Percentiles rank a stretch among this genome's conserved stretches.
Conservation (phyloP, 768 basidiomycete species). For the Tephrocybe sp. region DNA sequence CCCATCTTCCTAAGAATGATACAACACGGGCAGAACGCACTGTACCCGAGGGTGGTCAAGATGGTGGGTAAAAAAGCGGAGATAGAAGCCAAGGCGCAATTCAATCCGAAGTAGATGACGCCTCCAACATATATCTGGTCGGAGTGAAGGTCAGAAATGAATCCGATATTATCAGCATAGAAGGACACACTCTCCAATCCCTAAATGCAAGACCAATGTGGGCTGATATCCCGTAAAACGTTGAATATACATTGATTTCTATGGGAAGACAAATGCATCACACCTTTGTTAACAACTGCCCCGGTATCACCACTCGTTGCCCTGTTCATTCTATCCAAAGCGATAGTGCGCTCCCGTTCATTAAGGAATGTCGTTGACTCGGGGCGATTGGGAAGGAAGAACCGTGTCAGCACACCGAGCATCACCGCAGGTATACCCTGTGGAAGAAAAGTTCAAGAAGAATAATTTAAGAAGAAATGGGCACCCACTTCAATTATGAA, state of each 20-base stretch:
- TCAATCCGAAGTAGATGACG: constrained; percentile 75
- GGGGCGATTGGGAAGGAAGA: constrained; percentile 66
- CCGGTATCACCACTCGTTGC: constrained; percentile 65
- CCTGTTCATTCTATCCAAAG: constrained; percentile 65
- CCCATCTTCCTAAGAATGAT: neutral
- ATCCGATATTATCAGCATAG: neutral
- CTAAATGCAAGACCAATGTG: constrained; percentile 61
- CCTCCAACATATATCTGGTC: constrained; percentile 60
- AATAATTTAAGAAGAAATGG: neutral
- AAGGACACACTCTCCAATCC: constrained; percentile 63
- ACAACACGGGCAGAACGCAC: constrained; percentile 35
- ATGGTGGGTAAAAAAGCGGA: constrained; percentile 85
- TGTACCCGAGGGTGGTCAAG: constrained; percentile 67
- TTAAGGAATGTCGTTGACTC: constrained; percentile 63
- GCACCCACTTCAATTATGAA: constrained; percentile 67
- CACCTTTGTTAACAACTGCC: constrained; percentile 61
- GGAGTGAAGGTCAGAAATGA: neutral
- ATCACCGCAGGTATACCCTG: constrained; percentile 68
- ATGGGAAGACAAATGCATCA: neutral
- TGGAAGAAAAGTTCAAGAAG: neutral
- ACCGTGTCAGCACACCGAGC: constrained; percentile 52
- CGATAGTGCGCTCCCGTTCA: constrained; percentile 53
- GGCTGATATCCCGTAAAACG: constrained; percentile 29
- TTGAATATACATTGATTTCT: neutral
- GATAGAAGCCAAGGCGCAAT: constrained; percentile 74